Evolutionary conservation across 805 yeast species (phyloP).

Genomic region (Ogataea siamensis): DNA sequence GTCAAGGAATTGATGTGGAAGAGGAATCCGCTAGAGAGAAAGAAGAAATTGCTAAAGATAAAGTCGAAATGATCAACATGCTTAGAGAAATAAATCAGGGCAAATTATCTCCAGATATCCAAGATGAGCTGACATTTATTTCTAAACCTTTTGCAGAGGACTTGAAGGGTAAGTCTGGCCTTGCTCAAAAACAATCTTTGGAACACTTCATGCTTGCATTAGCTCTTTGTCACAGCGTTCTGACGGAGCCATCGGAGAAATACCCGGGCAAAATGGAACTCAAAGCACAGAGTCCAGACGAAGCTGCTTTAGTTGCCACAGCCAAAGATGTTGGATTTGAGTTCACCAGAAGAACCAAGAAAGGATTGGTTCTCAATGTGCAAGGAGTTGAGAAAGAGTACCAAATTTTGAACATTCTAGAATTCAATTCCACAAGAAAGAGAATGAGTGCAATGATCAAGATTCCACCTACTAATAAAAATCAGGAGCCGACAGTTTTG

Average conservation of each 20-base stretch:
- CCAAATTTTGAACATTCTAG: conserved; percentile 67
- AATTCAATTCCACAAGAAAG: conserved; percentile 81
- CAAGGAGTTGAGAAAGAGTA: conserved; percentile 72
- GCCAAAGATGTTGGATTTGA: conserved; percentile 76
- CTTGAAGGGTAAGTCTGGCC: conserved; percentile 50
- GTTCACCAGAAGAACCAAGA: conserved; percentile 63
- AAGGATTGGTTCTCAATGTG: conserved; percentile 62
- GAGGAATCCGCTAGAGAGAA: conserved; percentile 53
- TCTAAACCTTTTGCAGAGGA: conserved; percentile 67
- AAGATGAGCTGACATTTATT: conserved; percentile 61
- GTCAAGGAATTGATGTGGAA: conserved; percentile 75
- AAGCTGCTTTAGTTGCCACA: conserved; percentile 79
- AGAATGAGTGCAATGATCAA: conserved; percentile 83
- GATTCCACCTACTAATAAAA: conserved; percentile 49
- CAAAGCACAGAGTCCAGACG: conserved; percentile 85
- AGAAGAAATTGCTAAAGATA: conserved; percentile 55
- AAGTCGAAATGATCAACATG: conserved; percentile 53
- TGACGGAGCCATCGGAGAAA: conserved; percentile 63
- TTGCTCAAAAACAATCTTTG: conserved; percentile 52
- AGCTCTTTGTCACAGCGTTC: conserved; percentile 77
- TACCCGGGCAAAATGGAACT: conserved; percentile 54
- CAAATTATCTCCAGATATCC: conserved; percentile 39
- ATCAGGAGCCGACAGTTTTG: conserved; percentile 55
- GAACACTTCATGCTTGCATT: conserved; percentile 76
- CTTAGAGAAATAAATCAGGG: conserved; percentile 38